Percentiles rank a stretch among this genome's conserved stretches.
phyloP scores from a whole-genome alignment of 768 basidiomycete species.

The Hygrophoropsis aurantiaca region DNA sequence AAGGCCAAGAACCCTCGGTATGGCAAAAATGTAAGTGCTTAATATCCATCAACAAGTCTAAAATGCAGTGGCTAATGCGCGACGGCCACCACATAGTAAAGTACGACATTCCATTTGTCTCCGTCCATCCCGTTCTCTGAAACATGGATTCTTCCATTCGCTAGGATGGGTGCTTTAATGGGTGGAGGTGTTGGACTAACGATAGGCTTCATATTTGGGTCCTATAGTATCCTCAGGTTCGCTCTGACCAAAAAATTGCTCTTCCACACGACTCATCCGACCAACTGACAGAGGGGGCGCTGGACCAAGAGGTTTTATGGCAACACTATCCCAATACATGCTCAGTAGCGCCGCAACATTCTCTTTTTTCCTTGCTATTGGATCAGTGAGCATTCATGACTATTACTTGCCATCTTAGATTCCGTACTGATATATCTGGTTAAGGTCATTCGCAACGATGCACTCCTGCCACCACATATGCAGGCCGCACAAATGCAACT shows the following conservation, averaged over 20 bases:
- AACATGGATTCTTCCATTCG: slow-evolving; percentile 13
- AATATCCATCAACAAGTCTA: not conserved
- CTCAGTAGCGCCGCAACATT: slow-evolving; percentile 96
- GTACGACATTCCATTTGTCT: slow-evolving; percentile 35
- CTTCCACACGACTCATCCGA: slow-evolving; percentile 2
- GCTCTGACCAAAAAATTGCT: slow-evolving; percentile 19
- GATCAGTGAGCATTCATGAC: slow-evolving; percentile 61
- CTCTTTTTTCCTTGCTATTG: slow-evolving; percentile 94
- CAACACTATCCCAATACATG: slow-evolving; percentile 98
- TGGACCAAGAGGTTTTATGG: slow-evolving; percentile 85
- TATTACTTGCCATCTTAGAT: not conserved
- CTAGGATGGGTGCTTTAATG: slow-evolving; percentile 92
- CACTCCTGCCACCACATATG: slow-evolving; percentile 53
- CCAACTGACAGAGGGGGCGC: slow-evolving; percentile 67
- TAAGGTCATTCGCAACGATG: slow-evolving; percentile 89
- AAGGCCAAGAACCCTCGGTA: slow-evolving; percentile 55
- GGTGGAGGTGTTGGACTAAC: slow-evolving; percentile 93
- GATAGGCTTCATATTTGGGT: slow-evolving; percentile 96
- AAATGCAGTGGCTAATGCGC: slow-evolving; percentile 3
- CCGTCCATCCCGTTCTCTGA: slow-evolving; percentile 6
- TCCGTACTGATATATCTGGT: not conserved
- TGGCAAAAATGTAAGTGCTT: slow-evolving; percentile 70
- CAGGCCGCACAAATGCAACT: slow-evolving; percentile 65
- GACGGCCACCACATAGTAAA: slow-evolving; percentile 48
- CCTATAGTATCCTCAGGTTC: slow-evolving; percentile 87